Evolutionary conservation across 208 protist genomes (phyloP), one percentile per base, ranked within the genome.

Genomic region (Trypanosoma congolense): DNA sequence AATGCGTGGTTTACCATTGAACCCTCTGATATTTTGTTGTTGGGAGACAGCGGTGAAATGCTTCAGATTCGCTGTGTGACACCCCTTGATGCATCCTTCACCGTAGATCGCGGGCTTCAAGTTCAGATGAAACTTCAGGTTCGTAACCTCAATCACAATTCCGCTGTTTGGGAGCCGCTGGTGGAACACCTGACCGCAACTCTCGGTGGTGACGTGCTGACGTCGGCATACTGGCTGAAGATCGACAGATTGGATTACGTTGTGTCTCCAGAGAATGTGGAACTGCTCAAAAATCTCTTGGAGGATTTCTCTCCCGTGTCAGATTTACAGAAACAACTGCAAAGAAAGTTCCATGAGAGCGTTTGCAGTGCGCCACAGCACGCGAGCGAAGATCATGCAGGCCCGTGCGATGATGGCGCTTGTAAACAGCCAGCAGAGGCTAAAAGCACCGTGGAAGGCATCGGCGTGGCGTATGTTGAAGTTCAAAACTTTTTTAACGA

Each of bases 151-250:
- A 93, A 75, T 69, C 77, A 87, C 48, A 55, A 64, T 26, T 76
- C 80, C 14, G 74, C 74, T 19, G 73, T 93, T 19, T 93, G 87
- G 87, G 87, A 93, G 63, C 87, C 87, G 31, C 64, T 87, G 12
- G 53, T 93, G n/a, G 87, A 93, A 67, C 44, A 65, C 28, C 68
- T 93, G 38, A 71, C 78, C 22, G 59, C 42, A 5, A 59, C 30
- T 43, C 48, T 83, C 44, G 62, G 60, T 0, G 87, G 80, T 53
- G 82, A 78, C 44, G 16, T 69, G 10, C 53, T 73, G 10, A 70
- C 70, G 36, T 69, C 72, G 55, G 52, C 76, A 51, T 93, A 79
- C 62, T 68, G 62, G 53, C 19, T 87, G 8, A 69, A 65, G 40
- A 58, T 90, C 36, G 67, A 79, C 19, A 76, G 69, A 6, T 40